Percentiles rank a stretch among this genome's conserved stretches.
Evolutionary conservation across 257 asterid species (phyloP).

Genomic region (Echites panduratus): DNA sequence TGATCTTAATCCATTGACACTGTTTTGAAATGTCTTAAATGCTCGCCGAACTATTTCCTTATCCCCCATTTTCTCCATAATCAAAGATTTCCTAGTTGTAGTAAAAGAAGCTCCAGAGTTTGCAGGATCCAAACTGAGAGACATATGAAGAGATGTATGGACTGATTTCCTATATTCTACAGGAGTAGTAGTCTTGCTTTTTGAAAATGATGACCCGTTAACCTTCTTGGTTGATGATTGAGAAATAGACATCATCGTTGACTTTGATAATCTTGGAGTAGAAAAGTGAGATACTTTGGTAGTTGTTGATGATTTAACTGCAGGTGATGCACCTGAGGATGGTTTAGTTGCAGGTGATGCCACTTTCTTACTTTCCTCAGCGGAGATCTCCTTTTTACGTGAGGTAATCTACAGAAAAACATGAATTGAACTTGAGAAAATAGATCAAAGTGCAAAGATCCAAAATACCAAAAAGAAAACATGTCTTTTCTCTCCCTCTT

Average conservation of each 20-base stretch:
- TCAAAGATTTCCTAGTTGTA: slow-evolving; percentile 62
- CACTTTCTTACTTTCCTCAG: slow-evolving; percentile 39
- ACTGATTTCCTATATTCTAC: slow-evolving; percentile 39
- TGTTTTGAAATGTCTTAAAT: slow-evolving; percentile 74
- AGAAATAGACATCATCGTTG: slow-evolving; percentile 34
- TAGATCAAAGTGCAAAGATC: slow-evolving; percentile 7
- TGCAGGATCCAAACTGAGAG: slow-evolving; percentile 62
- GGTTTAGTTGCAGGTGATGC: slow-evolving; percentile 43
- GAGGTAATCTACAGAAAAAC: slow-evolving; percentile 46
- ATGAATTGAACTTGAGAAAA: slow-evolving; percentile 12
- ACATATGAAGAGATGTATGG: slow-evolving; percentile 76
- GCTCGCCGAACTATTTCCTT: slow-evolving; percentile 87
- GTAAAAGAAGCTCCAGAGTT: slow-evolving; percentile 32
- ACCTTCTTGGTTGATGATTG: slow-evolving; percentile 38
- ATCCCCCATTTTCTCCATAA: slow-evolving; percentile 97
- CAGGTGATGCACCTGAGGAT: slow-evolving; percentile 36
- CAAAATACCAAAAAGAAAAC: not conserved
- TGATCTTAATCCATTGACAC: slow-evolving; percentile 35
- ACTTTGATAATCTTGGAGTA: slow-evolving; percentile 30
- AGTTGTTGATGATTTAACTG: slow-evolving; percentile 10
- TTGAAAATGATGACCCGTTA: slow-evolving; percentile 30
- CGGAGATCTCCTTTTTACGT: slow-evolving; percentile 31
- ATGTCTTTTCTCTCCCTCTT: not conserved
- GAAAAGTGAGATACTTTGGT: slow-evolving; percentile 15
- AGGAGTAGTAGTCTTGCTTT: slow-evolving; percentile 29